Evolutionary conservation across 768 basidiomycete genomes (phyloP).

Genomic region (Lentinula lateritia): DNA sequence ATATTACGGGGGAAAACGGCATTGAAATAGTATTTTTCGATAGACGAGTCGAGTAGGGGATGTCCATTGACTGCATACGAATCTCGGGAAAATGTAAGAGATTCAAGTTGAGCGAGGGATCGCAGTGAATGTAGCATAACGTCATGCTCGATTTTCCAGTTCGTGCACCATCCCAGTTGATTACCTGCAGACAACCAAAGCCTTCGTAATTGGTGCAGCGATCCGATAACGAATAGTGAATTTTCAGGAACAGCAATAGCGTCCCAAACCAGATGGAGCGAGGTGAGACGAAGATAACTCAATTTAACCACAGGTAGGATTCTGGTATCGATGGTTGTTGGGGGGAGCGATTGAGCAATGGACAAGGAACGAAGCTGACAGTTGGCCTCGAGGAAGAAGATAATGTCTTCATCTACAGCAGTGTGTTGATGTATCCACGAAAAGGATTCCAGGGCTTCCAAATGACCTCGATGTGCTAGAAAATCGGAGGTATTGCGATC

Average conservation of each 20-base stretch:
- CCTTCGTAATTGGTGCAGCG: constrained; percentile 14
- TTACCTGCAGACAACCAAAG: constrained; percentile 24
- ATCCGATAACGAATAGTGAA: constrained; percentile 15
- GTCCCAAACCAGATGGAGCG: constrained; percentile 20
- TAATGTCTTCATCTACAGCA: constrained; percentile 11
- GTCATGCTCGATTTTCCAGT: constrained; percentile 22
- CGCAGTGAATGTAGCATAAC: constrained; percentile 13
- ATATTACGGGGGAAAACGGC: constrained; percentile 14
- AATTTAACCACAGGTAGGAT: constrained; percentile 14
- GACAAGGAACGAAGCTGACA: constrained; percentile 19
- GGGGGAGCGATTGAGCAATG: constrained; percentile 9
- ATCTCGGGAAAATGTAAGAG: constrained; percentile 23
- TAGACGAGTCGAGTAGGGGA: constrained; percentile 15
- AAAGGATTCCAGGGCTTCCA: constrained; percentile 18
- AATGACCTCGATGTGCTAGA: constrained; percentile 13
- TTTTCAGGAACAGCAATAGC: constrained; percentile 11
- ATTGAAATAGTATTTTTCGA: constrained; percentile 18
- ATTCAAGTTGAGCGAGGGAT: constrained; percentile 18
- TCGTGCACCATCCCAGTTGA: constrained; percentile 15
- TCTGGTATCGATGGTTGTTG: constrained; percentile 12
- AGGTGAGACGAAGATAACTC: constrained; percentile 15
- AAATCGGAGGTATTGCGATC: constrained; percentile 1
- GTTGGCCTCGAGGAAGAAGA: constrained; percentile 19
- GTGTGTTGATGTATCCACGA: constrained; percentile 14
- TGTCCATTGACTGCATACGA: constrained; percentile 21